Percentiles rank a stretch among this genome's conserved stretches.
phyloP scores from a whole-genome alignment of 75 land plant genomes.

The Pinus albicaulis region DNA sequence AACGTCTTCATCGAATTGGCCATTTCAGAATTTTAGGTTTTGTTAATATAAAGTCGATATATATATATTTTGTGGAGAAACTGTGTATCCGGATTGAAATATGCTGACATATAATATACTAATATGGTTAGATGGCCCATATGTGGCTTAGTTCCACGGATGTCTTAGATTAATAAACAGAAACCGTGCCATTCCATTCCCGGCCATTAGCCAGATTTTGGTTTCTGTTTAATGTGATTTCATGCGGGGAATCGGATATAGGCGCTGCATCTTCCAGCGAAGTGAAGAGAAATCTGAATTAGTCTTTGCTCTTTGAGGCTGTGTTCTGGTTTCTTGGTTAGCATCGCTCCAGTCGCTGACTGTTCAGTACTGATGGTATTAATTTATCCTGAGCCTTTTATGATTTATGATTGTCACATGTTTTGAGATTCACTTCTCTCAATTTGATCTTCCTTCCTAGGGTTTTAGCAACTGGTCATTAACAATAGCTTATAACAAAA shows the following conservation, averaged over 20 bases:
- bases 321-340: background rate
- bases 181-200: too few relatives aligned
- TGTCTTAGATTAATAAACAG: background rate
- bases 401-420: too few relatives aligned
- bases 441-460: too few relatives aligned
- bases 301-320: background rate
- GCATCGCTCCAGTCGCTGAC: too few relatives aligned
- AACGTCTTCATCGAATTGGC: background rate
- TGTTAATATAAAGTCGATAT: background rate
- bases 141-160: background rate
- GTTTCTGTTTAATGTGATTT: background rate
- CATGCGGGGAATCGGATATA: background rate
- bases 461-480: too few relatives aligned
- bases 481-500: too few relatives aligned
- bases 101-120: background rate
- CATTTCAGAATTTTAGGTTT: too few relatives aligned
- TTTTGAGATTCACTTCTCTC: too few relatives aligned
- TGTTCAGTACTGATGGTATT: too few relatives aligned
- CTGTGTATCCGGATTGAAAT: too few relatives aligned
- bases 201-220: background rate
- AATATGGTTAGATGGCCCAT: background rate
- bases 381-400: too few relatives aligned
- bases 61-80: too few relatives aligned
- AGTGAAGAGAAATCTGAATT: background rate
- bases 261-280: background rate